phyloP scores from a whole-genome alignment of 192 early-diverging fungal species.

The Coemansia biformis region DNA sequence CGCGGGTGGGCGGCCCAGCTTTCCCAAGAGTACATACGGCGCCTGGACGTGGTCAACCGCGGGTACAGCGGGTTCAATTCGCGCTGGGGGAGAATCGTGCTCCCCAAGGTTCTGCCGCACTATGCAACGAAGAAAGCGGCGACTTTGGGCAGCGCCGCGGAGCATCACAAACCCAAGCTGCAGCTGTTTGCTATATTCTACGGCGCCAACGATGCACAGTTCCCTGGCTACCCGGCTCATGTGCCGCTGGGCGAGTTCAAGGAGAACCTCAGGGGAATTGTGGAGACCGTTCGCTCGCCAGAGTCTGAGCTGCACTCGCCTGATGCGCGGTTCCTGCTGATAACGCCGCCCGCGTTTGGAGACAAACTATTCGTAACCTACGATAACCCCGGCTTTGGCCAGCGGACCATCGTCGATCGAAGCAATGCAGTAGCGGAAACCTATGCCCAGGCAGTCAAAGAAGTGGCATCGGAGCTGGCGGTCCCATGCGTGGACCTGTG shows the following conservation, averaged over 20 bases:
- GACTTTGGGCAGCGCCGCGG: too few relatives aligned
- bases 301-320: slow-evolving; percentile 8
- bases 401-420: slow-evolving; percentile 1
- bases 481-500: slow-evolving; percentile 38
- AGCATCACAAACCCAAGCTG: too few relatives aligned
- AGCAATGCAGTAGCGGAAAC: background rate
- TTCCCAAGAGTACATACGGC: slow-evolving; percentile 18
- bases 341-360: slow-evolving; percentile 34
- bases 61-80: slow-evolving; percentile 40
- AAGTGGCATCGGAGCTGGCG: background rate
- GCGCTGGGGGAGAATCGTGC: slow-evolving; percentile 5
- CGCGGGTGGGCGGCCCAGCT: slow-evolving; percentile 43
- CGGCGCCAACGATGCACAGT: slow-evolving; percentile 40
- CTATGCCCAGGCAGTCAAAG: slow-evolving; percentile 17
- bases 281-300: background rate
- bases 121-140: too few relatives aligned
- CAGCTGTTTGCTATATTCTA: slow-evolving; percentile 22
- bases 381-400: too few relatives aligned
- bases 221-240: slow-evolving; percentile 8
- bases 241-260: slow-evolving; percentile 35
- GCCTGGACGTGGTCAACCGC: slow-evolving; percentile 30
- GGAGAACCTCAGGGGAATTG: slow-evolving; percentile 11
- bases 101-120: slow-evolving; percentile 14
- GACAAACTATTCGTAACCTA: slow-evolving; percentile 4
- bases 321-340: slow-evolving; percentile 13